These are phyloP conservation scores for Cutaneotrichosporon sp. DNA, from an alignment of 1,284 basidiomycete genomes.

Conservation along the genomic window DNA sequence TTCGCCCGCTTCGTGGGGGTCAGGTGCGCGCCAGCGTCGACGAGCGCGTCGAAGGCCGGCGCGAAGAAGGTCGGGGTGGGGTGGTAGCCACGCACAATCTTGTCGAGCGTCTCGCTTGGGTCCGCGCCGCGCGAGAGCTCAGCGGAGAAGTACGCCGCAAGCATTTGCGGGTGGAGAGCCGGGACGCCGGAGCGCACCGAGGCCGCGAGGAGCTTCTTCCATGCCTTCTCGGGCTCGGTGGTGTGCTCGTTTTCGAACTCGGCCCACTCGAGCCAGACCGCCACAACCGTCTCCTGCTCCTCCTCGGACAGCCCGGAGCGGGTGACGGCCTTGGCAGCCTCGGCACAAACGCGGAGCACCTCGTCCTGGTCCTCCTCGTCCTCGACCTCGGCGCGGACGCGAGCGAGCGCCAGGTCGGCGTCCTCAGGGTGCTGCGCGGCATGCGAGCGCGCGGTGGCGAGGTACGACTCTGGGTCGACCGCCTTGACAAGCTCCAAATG, in stretches of 20 bases:
- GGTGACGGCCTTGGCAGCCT: conserved; percentile 24
- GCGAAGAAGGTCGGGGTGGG: conserved; percentile 29
- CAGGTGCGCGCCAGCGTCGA: neutral
- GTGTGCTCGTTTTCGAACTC: conserved; percentile 18
- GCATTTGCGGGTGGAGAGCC: conserved; percentile 29
- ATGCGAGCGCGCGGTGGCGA: conserved; percentile 28
- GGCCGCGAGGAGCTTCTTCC: conserved; percentile 30
- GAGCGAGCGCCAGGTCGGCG: conserved; percentile 33
- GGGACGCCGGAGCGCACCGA: conserved; percentile 27
- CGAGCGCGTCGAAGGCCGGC: conserved; percentile 28
- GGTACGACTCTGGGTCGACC: conserved; percentile 15
- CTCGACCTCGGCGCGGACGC: conserved; percentile 28
- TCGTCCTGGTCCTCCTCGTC: conserved; percentile 5
- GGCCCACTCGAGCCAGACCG: conserved; percentile 36
- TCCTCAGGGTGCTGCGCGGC: conserved; percentile 36
- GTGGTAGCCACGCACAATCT: conserved; percentile 26
- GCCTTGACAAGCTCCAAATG: conserved; percentile 35
- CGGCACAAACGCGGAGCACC: conserved; percentile 29
- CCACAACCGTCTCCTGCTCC: conserved; percentile 20
- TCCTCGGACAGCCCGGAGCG: conserved; percentile 15
- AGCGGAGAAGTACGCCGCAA: conserved; percentile 25
- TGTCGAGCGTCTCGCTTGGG: conserved; percentile 10
- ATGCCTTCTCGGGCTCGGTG: conserved; percentile 6
- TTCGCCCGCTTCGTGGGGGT: conserved; percentile 9
- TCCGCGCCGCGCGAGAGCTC: conserved; percentile 10